A percentile compares a stretch with the other conserved stretches of the same genome.
Conservation (phyloP, 2,329 filamentous ascomycete species). For the Curvularia eragrostidis region DNA sequence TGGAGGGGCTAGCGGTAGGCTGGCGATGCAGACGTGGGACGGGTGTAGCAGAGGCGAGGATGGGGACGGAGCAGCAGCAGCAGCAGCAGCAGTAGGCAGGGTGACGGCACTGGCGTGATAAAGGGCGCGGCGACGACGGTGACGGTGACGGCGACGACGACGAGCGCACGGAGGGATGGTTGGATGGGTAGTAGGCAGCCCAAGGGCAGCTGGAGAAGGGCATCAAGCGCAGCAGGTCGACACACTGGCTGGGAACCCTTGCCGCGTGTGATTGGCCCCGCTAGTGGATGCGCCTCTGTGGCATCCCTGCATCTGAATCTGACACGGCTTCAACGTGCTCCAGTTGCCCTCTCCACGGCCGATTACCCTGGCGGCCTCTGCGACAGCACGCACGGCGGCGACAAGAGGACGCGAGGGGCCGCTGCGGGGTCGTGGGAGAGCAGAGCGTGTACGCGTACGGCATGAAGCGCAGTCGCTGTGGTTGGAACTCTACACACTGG, state of each 20-base stretch:
- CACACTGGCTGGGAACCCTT: constrained; percentile 18
- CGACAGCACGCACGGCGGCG: not conserved
- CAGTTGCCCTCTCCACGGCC: not conserved
- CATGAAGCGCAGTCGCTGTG: no score
- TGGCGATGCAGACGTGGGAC: not conserved
- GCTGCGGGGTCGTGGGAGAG: not conserved
- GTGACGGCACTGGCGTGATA: not conserved
- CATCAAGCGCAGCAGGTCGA: constrained; percentile 16
- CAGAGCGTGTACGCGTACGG: no score
- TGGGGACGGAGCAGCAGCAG: not conserved
- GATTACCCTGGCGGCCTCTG: not conserved
- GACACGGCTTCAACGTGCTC: constrained; percentile 13
- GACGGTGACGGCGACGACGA: no score
- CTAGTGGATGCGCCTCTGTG: constrained; percentile 19
- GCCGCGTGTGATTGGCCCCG: constrained; percentile 24
- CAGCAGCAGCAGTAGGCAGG: no score
- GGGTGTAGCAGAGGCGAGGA: constrained; percentile 5
- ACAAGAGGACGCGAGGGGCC: not conserved
- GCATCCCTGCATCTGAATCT: constrained; percentile 22
- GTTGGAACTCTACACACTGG: no score
- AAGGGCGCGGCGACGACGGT: constrained; percentile 4
- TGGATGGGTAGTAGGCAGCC: constrained; percentile 21
- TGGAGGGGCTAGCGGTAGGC: constrained; percentile 26
- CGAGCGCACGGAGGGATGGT: not conserved
- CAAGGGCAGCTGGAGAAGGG: constrained; percentile 18